These are phyloP conservation scores for Lentinula novae-zelandiae DNA, from an alignment of 1,284 basidiomycete genomes.

Conservation along the genomic window DNA sequence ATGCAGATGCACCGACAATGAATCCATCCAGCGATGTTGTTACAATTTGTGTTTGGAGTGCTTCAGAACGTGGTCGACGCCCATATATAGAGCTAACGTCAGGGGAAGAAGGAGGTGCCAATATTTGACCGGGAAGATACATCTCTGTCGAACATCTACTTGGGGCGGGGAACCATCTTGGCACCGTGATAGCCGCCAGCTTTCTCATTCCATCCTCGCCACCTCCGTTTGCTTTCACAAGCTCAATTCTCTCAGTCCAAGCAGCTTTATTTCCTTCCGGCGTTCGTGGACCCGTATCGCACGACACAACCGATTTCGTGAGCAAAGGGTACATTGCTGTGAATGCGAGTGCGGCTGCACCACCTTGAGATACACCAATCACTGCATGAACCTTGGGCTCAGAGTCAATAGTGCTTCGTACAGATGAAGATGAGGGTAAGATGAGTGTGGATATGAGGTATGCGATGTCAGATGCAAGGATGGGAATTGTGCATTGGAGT, in stretches of 20 bases:
- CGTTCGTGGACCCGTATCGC: slow-evolving; percentile 41
- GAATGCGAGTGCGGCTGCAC: slow-evolving; percentile 41
- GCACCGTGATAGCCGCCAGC: slow-evolving; percentile 35
- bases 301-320: slow-evolving; percentile 35
- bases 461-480: slow-evolving; percentile 40
- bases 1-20: slow-evolving; percentile 38
- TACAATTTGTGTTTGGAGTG: slow-evolving; percentile 33
- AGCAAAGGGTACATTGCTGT: slow-evolving; percentile 26
- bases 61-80: slow-evolving; percentile 20
- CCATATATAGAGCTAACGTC: not conserved
- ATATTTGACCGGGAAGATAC: not conserved
- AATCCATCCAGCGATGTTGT: slow-evolving; percentile 39
- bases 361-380: slow-evolving; percentile 49
- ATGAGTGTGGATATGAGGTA: slow-evolving; percentile 26
- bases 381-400: slow-evolving; percentile 30
- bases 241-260: slow-evolving; percentile 39
- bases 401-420: slow-evolving; percentile 22
- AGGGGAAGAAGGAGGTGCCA: not conserved
- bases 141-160: slow-evolving; percentile 10
- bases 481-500: slow-evolving; percentile 21
- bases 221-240: slow-evolving; percentile 27
- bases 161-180: slow-evolving; percentile 38
- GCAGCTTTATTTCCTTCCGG: slow-evolving; percentile 40
- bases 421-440: slow-evolving; percentile 3
- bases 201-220: slow-evolving; percentile 29